A percentile compares a stretch with the other conserved stretches of the same genome.
phyloP scores from a whole-genome alignment of 306 rosid genomes.

The Medicago ruthenica region DNA sequence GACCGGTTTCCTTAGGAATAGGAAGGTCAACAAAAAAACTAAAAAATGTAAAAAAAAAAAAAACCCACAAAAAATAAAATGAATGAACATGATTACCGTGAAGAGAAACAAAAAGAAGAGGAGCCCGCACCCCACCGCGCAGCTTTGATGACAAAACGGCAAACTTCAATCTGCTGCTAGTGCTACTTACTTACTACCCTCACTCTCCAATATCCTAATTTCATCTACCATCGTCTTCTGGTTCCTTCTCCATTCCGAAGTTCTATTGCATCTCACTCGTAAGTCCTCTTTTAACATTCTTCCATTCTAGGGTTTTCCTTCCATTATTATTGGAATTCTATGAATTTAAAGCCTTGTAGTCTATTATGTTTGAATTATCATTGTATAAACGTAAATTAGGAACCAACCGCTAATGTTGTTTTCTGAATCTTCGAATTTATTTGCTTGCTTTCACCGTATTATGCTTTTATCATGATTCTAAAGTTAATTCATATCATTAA shows the following conservation, averaged over 20 bases:
- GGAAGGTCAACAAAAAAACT: too few relatives aligned
- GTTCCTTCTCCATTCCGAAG: conserved; percentile 20
- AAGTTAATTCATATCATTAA: neutral
- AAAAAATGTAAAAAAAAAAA: too few relatives aligned
- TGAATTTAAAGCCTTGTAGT: neutral
- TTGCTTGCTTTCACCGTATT: neutral
- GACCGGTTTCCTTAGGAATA: too few relatives aligned
- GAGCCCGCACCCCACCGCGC: conserved; percentile 13
- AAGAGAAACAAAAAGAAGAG: neutral
- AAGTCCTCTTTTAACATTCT: conserved; percentile 32
- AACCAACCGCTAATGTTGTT: too few relatives aligned
- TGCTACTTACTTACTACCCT: neutral
- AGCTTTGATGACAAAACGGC: neutral
- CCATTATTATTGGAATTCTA: conserved; percentile 1
- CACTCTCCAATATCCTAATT: neutral
- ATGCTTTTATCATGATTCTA: conserved; percentile 18
- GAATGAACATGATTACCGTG: neutral
- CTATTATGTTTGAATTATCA: neutral
- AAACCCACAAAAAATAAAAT: too few relatives aligned
- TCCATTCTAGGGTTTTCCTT: conserved; percentile 37
- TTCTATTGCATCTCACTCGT: conserved; percentile 31
- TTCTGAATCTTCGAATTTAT: neutral
- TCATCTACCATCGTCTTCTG: conserved; percentile 22
- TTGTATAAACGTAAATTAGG: neutral
- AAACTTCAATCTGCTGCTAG: neutral